A percentile compares a stretch with the other conserved stretches of the same genome.
These are phyloP conservation scores for Orbilia ellipsospora DNA, from an alignment of 2,329 filamentous ascomycete genomes.

Conservation along the genomic window DNA sequence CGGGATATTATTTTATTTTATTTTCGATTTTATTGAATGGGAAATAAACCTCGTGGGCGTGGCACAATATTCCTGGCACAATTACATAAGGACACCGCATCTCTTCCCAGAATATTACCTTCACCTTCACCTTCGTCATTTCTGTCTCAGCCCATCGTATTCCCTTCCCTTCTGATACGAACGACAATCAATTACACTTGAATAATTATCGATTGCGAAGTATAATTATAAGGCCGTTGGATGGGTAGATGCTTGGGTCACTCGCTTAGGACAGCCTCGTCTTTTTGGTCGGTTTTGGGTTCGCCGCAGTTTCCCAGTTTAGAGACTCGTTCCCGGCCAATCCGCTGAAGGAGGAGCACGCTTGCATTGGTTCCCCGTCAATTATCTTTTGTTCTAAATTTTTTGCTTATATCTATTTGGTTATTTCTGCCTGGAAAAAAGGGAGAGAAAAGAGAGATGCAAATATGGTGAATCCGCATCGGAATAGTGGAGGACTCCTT, in stretches of 20 bases:
- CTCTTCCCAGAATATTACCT: background rate
- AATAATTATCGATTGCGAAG: too few species aligned
- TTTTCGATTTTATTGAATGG: conserved; percentile 5
- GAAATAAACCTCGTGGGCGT: background rate
- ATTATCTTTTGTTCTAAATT: background rate
- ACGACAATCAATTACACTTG: too few species aligned
- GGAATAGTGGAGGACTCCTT: conserved; percentile 42
- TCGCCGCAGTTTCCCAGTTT: conserved; percentile 51
- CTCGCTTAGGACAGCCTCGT: conserved; percentile 49
- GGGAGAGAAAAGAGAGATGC: conserved; percentile 14
- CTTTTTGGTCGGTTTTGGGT: conserved; percentile 19
- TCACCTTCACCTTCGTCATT: conserved; percentile 1
- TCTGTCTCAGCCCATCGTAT: background rate
- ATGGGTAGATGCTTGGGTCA: conserved; percentile 32
- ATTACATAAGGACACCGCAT: conserved; percentile 5
- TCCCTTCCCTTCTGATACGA: background rate
- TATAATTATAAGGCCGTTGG: conserved; percentile 20
- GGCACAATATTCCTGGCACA: too few species aligned
- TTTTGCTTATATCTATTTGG: conserved; percentile 13
- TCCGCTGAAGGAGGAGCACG: background rate
- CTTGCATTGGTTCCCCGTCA: conserved; percentile 18
- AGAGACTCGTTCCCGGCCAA: conserved; percentile 18
- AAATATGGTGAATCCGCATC: conserved; percentile 48
- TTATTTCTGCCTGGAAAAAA: background rate
- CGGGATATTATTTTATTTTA: conserved; percentile 11